A percentile compares a stretch with the other conserved stretches of the same genome.
phyloP scores from a whole-genome alignment of 192 early-diverging fungal species.

The Kappamyces sp. region DNA sequence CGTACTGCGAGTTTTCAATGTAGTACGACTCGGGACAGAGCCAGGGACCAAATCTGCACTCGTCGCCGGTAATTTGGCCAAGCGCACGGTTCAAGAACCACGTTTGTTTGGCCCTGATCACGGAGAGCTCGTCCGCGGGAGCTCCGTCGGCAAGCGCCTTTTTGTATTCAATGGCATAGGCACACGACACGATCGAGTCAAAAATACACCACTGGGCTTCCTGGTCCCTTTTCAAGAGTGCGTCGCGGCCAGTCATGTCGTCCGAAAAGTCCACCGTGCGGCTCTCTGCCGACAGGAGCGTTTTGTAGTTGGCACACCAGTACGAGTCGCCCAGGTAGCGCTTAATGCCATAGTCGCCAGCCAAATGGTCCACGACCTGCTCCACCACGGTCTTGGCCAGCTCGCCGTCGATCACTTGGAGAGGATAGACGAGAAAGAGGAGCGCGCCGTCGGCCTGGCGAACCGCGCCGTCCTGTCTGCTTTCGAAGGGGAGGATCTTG shows the following conservation, averaged over 20 bases:
- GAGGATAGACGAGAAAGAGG: constrained; percentile 30
- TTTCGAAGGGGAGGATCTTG: constrained; percentile 24
- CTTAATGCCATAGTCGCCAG: constrained; percentile 28
- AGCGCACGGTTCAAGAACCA: constrained; percentile 28
- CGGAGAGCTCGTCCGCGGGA: not conserved
- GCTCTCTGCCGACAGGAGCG: constrained; percentile 22
- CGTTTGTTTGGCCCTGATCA: constrained; percentile 9
- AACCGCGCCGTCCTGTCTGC: constrained; percentile 5
- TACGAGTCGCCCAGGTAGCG: constrained; percentile 33
- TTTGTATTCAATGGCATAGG: constrained; percentile 15
- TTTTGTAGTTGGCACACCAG: constrained; percentile 38
- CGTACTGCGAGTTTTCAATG: constrained; percentile 36
- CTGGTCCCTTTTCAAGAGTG: constrained; percentile 20
- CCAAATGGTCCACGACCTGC: constrained; percentile 19
- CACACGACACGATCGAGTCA: constrained; percentile 32
- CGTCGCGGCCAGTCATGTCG: constrained; percentile 23
- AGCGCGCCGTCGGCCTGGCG: constrained; percentile 28
- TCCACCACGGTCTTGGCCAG: constrained; percentile 17
- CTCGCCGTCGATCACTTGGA: constrained; percentile 17
- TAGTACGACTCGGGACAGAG: constrained; percentile 32
- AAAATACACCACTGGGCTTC: constrained; percentile 39
- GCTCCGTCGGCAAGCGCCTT: not conserved
- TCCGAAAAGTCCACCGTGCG: constrained; percentile 34
- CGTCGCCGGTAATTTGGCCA: constrained; percentile 29
- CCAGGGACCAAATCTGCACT: constrained; percentile 26